Conservation (phyloP, 768 basidiomycete species). For the Amanita jacksonii region DNA sequence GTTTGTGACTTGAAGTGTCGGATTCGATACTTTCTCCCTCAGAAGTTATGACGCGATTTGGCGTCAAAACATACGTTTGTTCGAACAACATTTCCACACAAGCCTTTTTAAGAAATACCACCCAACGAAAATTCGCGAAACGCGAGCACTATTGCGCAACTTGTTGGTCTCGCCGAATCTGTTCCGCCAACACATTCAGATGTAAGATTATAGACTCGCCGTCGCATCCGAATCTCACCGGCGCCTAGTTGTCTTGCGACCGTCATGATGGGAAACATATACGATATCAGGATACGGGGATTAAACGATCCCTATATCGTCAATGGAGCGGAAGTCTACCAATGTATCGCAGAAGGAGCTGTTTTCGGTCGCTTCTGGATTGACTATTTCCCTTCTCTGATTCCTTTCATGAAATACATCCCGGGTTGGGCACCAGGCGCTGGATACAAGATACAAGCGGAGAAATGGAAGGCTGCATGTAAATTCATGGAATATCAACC, state of each 20-base stretch:
- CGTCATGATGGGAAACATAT: background rate
- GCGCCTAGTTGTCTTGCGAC: background rate
- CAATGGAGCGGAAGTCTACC: background rate
- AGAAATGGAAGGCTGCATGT: conserved; percentile 19
- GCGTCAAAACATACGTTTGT: background rate
- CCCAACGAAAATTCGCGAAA: background rate
- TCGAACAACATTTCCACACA: conserved; percentile 2
- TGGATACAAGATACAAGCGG: conserved; percentile 27
- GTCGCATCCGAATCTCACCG: background rate
- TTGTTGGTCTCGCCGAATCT: background rate
- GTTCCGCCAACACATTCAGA: background rate
- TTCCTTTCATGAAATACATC: conserved; percentile 12
- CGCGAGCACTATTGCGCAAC: background rate
- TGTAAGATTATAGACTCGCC: no score
- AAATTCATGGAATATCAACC: conserved; percentile 23
- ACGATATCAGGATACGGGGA: background rate
- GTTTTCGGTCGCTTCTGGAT: conserved; percentile 2
- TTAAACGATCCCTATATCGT: background rate
- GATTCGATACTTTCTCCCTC: background rate
- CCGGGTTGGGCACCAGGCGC: conserved; percentile 28
- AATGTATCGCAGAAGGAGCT: background rate
- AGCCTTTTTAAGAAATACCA: background rate
- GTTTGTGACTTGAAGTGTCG: background rate
- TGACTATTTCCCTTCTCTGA: conserved; percentile 2
- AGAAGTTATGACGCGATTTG: background rate